phyloP scores from a whole-genome alignment of 306 rosid species.

The Aeschynomene evenia region DNA sequence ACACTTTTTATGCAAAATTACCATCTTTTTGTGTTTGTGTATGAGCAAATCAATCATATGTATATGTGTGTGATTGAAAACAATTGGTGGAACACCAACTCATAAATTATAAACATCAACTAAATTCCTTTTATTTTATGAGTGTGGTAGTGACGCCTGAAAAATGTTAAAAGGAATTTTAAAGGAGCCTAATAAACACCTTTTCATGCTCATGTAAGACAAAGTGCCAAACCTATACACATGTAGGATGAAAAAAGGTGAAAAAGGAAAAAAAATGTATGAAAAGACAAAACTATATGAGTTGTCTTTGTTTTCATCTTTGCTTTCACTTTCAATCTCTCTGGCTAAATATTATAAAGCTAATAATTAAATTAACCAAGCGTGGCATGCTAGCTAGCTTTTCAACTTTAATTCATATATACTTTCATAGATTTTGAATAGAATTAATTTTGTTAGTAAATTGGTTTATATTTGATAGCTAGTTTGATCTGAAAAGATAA shows the following conservation, averaged over 20 bases:
- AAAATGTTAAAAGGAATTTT: background rate
- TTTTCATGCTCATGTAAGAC: conserved; percentile 2
- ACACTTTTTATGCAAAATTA: background rate
- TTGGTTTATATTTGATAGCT: no score
- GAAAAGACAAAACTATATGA: background rate
- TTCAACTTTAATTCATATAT: no score
- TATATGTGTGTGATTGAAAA: background rate
- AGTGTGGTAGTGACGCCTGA: background rate
- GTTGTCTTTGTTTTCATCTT: conserved; percentile 9
- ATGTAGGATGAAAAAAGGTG: background rate
- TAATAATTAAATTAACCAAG: no score
- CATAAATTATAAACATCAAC: conserved; percentile 5
- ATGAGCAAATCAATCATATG: background rate
- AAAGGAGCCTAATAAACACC: background rate
- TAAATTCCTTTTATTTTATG: background rate
- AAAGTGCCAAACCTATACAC: conserved; percentile 23
- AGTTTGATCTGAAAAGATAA: no score
- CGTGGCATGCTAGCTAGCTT: no score
- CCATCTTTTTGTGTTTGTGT: background rate
- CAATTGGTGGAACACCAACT: conserved; percentile 16
- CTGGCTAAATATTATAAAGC: conserved; percentile 7
- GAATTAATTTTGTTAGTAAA: no score
- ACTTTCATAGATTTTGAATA: no score
- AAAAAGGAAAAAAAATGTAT: background rate
- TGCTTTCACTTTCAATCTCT: conserved; percentile 7